Evolutionary conservation across 192 early-diverging fungal species (phyloP), one percentile per base, ranked within the genome.

Genomic region (Umbelopsis sp.): DNA sequence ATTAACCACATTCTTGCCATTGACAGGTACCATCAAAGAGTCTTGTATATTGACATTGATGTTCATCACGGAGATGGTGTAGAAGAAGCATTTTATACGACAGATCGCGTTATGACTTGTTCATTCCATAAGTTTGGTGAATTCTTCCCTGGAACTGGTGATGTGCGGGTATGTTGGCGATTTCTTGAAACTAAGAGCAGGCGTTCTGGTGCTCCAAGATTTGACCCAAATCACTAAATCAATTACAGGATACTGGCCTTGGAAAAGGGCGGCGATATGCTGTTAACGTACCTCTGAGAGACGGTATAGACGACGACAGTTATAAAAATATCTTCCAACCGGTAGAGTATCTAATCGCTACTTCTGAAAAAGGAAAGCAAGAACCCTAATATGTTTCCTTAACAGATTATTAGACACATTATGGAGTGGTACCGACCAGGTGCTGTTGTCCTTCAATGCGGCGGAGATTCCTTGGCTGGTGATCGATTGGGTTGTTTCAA

Each of bases 21-120:
- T 41, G 38, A 41, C 24, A 85, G 93, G 66, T 89, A 89, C 72
- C 91, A 95, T 67, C 92, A 93, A 67, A 91, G 96, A 7, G 96
- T 99, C 2, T 82, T 99, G 5, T 99, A 99, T 77, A 94, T 97
- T 67, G 97, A 99, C 77, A 97, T 98, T 76, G 97, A 99, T 77
- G 94, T 98, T 8, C 97, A 99, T 80, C 97, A 99, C 73, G 97
- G 97, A 36, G 97, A 99, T 76, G 97, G 97, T 45, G 98, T 99
- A 21, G 95, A 98, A 75, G 96, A 98, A 76, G 98, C 98, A 17
- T 99, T 99, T 74, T 99, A 98, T 75, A 92, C 92, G n/a, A 97
- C 97, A 9, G 98, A 99, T 72, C 91, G 98, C 32, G 98, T 99
- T 9, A 99, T 99, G 98, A 98, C 98, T 6, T 92, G 94, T 47